phyloP scores from a whole-genome alignment of 2,329 filamentous ascomycete genomes.

The Coleophoma crateriformis region DNA sequence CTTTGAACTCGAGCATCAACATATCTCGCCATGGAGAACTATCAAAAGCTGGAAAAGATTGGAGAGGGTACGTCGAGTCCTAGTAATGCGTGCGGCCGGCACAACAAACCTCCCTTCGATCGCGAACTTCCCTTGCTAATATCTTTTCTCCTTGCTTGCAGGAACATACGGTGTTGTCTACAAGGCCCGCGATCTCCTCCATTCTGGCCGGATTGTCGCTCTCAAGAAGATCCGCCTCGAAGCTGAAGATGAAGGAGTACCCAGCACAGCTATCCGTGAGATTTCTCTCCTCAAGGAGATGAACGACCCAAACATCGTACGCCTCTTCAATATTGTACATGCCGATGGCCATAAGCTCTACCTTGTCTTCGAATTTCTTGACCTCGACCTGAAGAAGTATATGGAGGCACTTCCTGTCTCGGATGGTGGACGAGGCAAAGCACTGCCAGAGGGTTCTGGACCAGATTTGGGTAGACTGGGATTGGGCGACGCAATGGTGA shows the following conservation, averaged over 20 bases:
- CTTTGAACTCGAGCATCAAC: constrained; percentile 11
- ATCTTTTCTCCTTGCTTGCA: constrained; percentile 29
- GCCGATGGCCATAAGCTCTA: constrained; percentile 94
- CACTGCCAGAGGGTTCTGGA: constrained; percentile 72
- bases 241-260: constrained; percentile 90
- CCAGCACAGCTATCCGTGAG: constrained; percentile 87
- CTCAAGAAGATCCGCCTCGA: constrained; percentile 95
- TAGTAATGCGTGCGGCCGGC: constrained; percentile 1
- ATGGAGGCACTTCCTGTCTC: constrained; percentile 85
- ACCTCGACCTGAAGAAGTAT: constrained; percentile 90
- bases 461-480: constrained; percentile 61
- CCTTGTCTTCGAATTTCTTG: constrained; percentile 87
- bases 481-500: constrained; percentile 74
- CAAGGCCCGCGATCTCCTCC: constrained; percentile 82
- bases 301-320: constrained; percentile 86
- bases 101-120: background rate
- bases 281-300: constrained; percentile 94
- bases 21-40: constrained; percentile 72
- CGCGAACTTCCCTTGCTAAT: constrained; percentile 9
- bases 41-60: constrained; percentile 94
- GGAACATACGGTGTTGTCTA: constrained; percentile 95
- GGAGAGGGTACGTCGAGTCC: constrained; percentile 69
- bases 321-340: constrained; percentile 86
- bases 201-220: constrained; percentile 80
- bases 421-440: constrained; percentile 80